Percentiles rank a stretch among this genome's conserved stretches.
Conservation (phyloP, 257 asterid genomes). For the Paulownia fortunei region DNA sequence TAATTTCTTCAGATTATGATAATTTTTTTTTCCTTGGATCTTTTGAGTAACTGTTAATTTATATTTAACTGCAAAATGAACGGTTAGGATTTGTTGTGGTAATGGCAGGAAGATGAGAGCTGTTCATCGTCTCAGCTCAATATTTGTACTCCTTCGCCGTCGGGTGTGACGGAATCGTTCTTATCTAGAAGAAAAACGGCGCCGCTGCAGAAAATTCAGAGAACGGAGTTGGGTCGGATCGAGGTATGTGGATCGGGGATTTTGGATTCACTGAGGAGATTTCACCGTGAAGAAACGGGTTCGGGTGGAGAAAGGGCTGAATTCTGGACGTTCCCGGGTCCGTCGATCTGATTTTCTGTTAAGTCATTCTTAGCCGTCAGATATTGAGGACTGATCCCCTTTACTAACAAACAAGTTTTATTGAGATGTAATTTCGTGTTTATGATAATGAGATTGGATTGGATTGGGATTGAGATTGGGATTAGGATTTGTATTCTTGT, state of each 20-base stretch:
- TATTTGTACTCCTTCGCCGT: constrained; percentile 11
- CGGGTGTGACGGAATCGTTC: not conserved
- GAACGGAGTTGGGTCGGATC: constrained; percentile 29
- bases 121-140: constrained; percentile 20
- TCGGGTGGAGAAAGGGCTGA: constrained; percentile 30
- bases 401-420: constrained; percentile 22
- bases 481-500: not conserved
- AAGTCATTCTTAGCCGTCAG: constrained; percentile 37
- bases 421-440: constrained; percentile 23
- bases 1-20: not conserved
- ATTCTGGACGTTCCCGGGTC: constrained; percentile 30
- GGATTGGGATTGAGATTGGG: constrained; percentile 8
- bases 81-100: not conserved
- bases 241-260: constrained; percentile 15
- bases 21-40: not conserved
- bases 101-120: constrained; percentile 39
- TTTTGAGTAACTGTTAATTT: not conserved
- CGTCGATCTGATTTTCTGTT: constrained; percentile 36
- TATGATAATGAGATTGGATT: not conserved
- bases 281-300: constrained; percentile 35
- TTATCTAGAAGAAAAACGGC: constrained; percentile 9
- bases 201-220: constrained; percentile 25
- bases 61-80: not conserved
- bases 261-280: constrained; percentile 39
- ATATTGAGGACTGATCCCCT: constrained; percentile 4